Evolutionary conservation across 1,139 yeast species (phyloP).

Genomic region (Pichia sp.): DNA sequence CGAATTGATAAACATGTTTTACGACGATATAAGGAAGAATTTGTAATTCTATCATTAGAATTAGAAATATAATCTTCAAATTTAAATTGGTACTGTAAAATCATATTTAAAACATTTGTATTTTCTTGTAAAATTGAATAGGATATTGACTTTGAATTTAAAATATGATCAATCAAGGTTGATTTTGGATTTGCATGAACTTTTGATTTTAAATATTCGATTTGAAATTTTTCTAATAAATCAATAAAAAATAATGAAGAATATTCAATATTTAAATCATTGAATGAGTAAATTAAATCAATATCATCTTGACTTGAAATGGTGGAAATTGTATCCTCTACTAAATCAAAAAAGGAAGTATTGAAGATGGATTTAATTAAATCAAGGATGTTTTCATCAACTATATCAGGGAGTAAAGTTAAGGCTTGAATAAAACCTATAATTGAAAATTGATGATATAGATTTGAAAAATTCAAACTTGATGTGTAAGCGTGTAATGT

Average conservation of each 20-base stretch:
- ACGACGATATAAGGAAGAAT: constrained; percentile 24
- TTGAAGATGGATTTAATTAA: constrained; percentile 43
- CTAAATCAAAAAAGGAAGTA: constrained; percentile 22
- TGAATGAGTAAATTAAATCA: constrained; percentile 17
- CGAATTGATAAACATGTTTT: constrained; percentile 38
- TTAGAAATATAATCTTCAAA: constrained; percentile 20
- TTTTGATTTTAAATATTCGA: constrained; percentile 21
- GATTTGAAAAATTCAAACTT: constrained; percentile 29
- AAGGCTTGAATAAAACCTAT: constrained; percentile 45
- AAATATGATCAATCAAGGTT: constrained; percentile 16
- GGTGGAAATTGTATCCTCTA: constrained; percentile 19
- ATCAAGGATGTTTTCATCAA: constrained; percentile 31
- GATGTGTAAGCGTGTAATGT: constrained; percentile 22
- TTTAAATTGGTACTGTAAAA: constrained; percentile 24
- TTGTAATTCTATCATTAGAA: constrained; percentile 22
- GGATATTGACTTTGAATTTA: constrained; percentile 14
- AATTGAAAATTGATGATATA: constrained; percentile 40
- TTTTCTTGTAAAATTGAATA: constrained; percentile 13
- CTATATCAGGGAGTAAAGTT: constrained; percentile 33
- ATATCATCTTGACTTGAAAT: constrained; percentile 14
- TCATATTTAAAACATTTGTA: constrained; percentile 23
- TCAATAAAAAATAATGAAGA: constrained; percentile 27
- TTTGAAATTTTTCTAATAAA: constrained; percentile 21
- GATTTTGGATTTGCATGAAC: constrained; percentile 11
- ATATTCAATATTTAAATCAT: constrained; percentile 26